These are phyloP conservation scores for Entomortierella beljakovae DNA, from an alignment of 192 early-diverging fungal genomes.

Conservation along the genomic window DNA sequence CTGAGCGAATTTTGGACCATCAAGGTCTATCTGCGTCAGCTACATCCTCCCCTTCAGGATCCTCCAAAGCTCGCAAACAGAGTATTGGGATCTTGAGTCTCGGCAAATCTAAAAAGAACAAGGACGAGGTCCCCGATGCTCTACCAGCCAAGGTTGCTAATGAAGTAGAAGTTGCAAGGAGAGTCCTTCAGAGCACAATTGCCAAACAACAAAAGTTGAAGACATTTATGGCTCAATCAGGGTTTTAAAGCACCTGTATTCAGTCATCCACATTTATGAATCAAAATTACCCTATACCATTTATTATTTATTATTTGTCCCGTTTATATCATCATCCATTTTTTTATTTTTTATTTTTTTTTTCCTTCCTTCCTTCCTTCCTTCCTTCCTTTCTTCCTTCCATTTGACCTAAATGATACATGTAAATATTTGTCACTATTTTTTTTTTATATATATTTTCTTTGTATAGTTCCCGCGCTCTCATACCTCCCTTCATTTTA, in stretches of 20 bases:
- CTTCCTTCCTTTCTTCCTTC: neutral
- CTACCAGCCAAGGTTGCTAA: constrained; percentile 23
- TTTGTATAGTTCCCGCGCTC: constrained; percentile 6
- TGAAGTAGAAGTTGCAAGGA: constrained; percentile 39
- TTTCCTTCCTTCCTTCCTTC: no score
- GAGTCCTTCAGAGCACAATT: constrained; percentile 31
- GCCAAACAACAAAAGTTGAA: constrained; percentile 52
- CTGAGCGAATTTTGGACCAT: constrained; percentile 43
- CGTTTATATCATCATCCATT: neutral
- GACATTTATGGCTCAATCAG: constrained; percentile 44
- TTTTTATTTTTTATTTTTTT: neutral
- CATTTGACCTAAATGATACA: neutral
- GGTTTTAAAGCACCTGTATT: constrained; percentile 13
- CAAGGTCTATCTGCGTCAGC: neutral
- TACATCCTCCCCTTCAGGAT: constrained; percentile 1
- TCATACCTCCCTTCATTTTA: constrained; percentile 1
- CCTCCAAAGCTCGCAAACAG: constrained; percentile 37
- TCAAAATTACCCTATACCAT: neutral
- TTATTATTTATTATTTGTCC: no score
- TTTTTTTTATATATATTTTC: neutral
- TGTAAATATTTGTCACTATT: neutral
- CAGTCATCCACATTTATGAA: neutral
- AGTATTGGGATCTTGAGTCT: constrained; percentile 36
- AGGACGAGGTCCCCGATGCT: constrained; percentile 13
- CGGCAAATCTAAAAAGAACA: constrained; percentile 42